These are phyloP conservation scores for Cutaneotrichosporon spelunceum DNA, from an alignment of 1,284 basidiomycete genomes.

Conservation along the genomic window DNA sequence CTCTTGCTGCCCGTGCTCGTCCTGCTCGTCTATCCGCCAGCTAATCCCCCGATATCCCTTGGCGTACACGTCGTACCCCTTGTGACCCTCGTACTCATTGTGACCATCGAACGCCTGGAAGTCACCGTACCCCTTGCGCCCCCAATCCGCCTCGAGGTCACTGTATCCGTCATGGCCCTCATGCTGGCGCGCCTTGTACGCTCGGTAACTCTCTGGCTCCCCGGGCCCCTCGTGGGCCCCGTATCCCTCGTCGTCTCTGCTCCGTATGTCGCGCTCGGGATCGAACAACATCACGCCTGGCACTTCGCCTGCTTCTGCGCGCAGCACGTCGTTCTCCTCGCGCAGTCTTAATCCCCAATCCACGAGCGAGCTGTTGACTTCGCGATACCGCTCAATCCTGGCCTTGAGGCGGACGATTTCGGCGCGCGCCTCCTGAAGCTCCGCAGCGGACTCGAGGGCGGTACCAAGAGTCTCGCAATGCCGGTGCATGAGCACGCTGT, in stretches of 20 bases:
- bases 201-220: background rate
- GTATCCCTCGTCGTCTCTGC: background rate
- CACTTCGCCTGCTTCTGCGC: background rate
- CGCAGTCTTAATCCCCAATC: background rate
- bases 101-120: too few species aligned
- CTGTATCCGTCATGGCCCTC: too few species aligned
- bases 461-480: background rate
- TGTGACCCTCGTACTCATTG: background rate
- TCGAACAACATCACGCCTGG: slow-evolving; percentile 2
- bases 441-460: background rate
- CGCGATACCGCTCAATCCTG: background rate
- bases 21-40: slow-evolving; percentile 1
- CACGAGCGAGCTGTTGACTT: background rate
- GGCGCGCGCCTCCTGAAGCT: background rate
- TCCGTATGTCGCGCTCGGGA: background rate
- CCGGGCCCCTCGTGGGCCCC: background rate
- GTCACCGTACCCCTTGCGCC: too few species aligned
- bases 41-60: background rate
- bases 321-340: slow-evolving; percentile 5
- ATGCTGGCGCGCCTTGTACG: background rate
- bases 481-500: slow-evolving; percentile 1
- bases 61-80: background rate
- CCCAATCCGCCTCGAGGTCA: too few species aligned
- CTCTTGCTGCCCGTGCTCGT: background rate
- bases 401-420: background rate